A percentile compares a stretch with the other conserved stretches of the same genome.
phyloP scores from a whole-genome alignment of 2,329 filamentous ascomycete species.

The Aspergillus flavus region DNA sequence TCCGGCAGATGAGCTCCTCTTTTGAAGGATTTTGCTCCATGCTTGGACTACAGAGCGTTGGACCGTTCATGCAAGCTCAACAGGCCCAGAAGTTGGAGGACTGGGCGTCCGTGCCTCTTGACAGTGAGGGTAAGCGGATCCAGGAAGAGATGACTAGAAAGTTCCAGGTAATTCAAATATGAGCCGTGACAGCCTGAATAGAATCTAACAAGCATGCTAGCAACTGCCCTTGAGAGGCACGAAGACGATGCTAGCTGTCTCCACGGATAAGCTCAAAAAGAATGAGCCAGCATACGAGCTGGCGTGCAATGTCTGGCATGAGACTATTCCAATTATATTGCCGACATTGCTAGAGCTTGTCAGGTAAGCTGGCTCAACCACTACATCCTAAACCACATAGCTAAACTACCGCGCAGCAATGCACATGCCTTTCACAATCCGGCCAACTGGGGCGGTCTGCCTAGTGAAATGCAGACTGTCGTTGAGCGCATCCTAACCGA shows the following conservation, averaged over 20 bases:
- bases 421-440: slow-evolving; percentile 91
- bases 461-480: slow-evolving; percentile 73
- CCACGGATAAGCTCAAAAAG: slow-evolving; percentile 84
- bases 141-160: slow-evolving; percentile 78
- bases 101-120: slow-evolving; percentile 78
- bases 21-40: slow-evolving; percentile 79
- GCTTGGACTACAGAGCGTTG: slow-evolving; percentile 77
- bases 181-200: neutral
- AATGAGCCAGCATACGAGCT: slow-evolving; percentile 72
- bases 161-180: slow-evolving; percentile 57
- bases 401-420: slow-evolving; percentile 57
- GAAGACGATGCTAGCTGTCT: slow-evolving; percentile 89
- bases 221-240: slow-evolving; percentile 80
- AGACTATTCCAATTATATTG: slow-evolving; percentile 79
- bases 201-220: slow-evolving; percentile 40
- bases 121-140: slow-evolving; percentile 75
- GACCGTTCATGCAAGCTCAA: slow-evolving; percentile 73
- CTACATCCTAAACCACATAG: neutral
- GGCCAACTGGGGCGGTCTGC: slow-evolving; percentile 77
- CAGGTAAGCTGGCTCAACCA: slow-evolving; percentile 51
- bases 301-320: slow-evolving; percentile 81
- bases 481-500: slow-evolving; percentile 86
- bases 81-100: slow-evolving; percentile 76
- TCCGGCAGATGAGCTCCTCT: slow-evolving; percentile 70
- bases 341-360: slow-evolving; percentile 83